A percentile compares a stretch with the other conserved stretches of the same genome.
phyloP scores from a whole-genome alignment of 495 filamentous ascomycete genomes.

The Penicillium dipodomyicola region DNA sequence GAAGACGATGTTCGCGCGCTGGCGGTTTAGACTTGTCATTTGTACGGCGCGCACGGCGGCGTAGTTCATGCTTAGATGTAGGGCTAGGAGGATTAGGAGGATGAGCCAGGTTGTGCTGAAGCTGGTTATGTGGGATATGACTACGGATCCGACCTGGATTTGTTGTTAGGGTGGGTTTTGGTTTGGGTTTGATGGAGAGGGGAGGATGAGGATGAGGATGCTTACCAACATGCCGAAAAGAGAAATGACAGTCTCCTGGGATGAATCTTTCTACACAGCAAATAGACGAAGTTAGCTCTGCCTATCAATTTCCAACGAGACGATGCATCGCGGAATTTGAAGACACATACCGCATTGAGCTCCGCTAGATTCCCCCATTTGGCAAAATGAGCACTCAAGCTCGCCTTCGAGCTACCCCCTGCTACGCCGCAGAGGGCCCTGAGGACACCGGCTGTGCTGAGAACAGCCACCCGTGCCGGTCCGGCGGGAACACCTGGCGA shows the following conservation, averaged over 20 bases:
- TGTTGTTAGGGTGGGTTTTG: not conserved
- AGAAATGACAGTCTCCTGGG: conserved; percentile 92
- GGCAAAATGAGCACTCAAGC: conserved; percentile 89
- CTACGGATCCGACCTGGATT: conserved; percentile 66
- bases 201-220: not conserved
- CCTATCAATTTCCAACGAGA: not conserved
- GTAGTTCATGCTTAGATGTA: conserved; percentile 83
- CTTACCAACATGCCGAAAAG: conserved; percentile 83
- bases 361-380: conserved; percentile 86
- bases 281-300: conserved; percentile 2
- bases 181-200: not conserved
- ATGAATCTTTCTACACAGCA: conserved; percentile 72
- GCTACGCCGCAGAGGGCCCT: conserved; percentile 85
- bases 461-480: conserved; percentile 60
- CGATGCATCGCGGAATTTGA: not conserved
- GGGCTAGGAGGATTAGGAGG: conserved; percentile 65
- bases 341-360: conserved; percentile 72
- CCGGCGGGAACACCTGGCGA: conserved; percentile 73
- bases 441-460: conserved; percentile 74
- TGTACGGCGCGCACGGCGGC: conserved; percentile 77
- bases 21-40: conserved; percentile 83
- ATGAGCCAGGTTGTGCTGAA: conserved; percentile 71
- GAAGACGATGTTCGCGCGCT: conserved; percentile 79
- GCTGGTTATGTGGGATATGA: conserved; percentile 72
- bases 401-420: conserved; percentile 85